Evolutionary conservation across 2,329 filamentous ascomycete genomes (phyloP).

Genomic region (Calonectria multiphialidica): DNA sequence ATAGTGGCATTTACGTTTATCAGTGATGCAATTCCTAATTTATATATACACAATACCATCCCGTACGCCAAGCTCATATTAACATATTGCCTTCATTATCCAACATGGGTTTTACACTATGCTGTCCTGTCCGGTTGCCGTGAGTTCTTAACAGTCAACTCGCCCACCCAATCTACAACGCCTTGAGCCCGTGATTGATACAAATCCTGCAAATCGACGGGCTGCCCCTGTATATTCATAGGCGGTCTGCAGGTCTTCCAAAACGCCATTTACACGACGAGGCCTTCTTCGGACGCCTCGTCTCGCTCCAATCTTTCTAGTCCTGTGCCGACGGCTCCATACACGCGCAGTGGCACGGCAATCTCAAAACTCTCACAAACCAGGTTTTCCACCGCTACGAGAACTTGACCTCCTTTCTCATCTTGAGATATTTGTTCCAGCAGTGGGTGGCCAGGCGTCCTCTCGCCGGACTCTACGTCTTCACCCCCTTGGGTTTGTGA

Average conservation of each 20-base stretch:
- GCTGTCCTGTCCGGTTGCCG: constrained; percentile 21
- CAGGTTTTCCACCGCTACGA: constrained; percentile 83
- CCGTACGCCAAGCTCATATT: constrained; percentile 19
- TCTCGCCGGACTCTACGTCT: constrained; percentile 32
- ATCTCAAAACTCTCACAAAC: constrained; percentile 93
- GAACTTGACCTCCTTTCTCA: constrained; percentile 78
- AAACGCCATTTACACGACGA: constrained; percentile 49
- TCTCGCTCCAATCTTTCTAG: constrained; percentile 69
- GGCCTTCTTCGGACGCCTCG: constrained; percentile 62
- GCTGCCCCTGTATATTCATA: constrained; percentile 4
- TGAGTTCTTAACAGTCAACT: not conserved
- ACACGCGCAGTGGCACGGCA: constrained; percentile 85
- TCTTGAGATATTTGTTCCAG: constrained; percentile 84
- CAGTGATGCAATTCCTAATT: constrained; percentile 6
- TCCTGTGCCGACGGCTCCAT: constrained; percentile 72
- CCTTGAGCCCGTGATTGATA: not conserved
- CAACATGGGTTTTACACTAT: constrained; percentile 23
- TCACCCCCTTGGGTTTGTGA: constrained; percentile 57
- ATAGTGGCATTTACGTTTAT: constrained; percentile 4
- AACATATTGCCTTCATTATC: constrained; percentile 17
- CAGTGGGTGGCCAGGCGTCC: constrained; percentile 58
- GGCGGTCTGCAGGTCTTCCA: not conserved
- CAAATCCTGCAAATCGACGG: constrained; percentile 24
- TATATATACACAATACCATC: constrained; percentile 22
- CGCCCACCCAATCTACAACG: not conserved